These are phyloP conservation scores for Macadamia integrifolia DNA, from an alignment of 164 flowering plant genomes.

Conservation along the genomic window DNA sequence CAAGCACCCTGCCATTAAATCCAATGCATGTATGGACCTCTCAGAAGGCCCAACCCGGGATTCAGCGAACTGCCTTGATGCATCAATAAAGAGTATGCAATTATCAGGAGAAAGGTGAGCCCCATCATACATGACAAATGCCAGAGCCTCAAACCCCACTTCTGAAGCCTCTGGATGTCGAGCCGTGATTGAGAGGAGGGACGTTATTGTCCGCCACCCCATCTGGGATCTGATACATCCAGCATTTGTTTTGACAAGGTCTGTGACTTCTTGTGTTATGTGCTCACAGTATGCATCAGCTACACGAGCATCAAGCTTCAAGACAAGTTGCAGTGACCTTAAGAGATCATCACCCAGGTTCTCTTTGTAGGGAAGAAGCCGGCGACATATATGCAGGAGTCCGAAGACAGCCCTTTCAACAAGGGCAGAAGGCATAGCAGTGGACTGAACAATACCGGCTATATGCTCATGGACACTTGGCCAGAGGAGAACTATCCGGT, in stretches of 20 bases:
- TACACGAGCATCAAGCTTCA: conserved; percentile 42
- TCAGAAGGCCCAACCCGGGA: conserved; percentile 30
- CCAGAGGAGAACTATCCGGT: conserved; percentile 37
- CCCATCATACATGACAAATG: conserved; percentile 33
- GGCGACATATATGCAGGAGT: conserved; percentile 32
- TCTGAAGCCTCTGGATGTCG: conserved; percentile 43
- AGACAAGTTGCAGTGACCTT: conserved; percentile 30
- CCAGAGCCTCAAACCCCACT: conserved; percentile 35
- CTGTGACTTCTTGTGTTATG: conserved; percentile 33
- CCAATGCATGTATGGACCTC: conserved; percentile 31
- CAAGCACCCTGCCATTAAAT: conserved; percentile 35
- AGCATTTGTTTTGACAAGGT: conserved; percentile 37
- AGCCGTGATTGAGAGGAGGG: conserved; percentile 41
- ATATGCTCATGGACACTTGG: conserved; percentile 35
- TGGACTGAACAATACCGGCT: conserved; percentile 32
- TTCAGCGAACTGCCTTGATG: conserved; percentile 37
- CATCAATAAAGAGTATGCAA: conserved; percentile 32
- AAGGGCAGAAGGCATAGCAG: conserved; percentile 40
- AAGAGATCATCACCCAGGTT: conserved; percentile 37
- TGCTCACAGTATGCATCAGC: conserved; percentile 46
- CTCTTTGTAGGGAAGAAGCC: conserved; percentile 36
- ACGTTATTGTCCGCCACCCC: conserved; percentile 40
- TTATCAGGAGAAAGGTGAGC: conserved; percentile 30
- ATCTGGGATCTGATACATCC: conserved; percentile 30
- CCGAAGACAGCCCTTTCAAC: conserved; percentile 46